phyloP scores from a whole-genome alignment of 805 yeast genomes.

The Dipodascopsis uninucleata region DNA sequence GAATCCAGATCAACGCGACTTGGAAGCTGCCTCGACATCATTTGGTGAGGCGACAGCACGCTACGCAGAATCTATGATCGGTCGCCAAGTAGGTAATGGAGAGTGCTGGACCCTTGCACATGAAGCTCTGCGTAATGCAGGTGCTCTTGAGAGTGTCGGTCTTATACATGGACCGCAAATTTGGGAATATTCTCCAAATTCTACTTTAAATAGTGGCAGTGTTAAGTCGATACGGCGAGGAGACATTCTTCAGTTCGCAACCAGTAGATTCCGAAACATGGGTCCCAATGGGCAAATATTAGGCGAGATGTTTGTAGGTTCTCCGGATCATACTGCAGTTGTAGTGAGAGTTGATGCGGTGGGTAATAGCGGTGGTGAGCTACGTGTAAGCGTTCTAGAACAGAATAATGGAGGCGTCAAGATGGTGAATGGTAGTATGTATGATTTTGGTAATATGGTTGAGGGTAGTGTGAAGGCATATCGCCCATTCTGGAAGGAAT shows the following conservation, averaged over 20 bases:
- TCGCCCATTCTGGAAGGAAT: slow-evolving; percentile 35
- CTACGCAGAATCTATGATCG: slow-evolving; percentile 37
- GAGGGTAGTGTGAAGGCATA: slow-evolving; percentile 34
- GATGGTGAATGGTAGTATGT: slow-evolving; percentile 34
- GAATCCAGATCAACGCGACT: slow-evolving; percentile 33
- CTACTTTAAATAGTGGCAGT: slow-evolving; percentile 10
- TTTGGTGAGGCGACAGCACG: slow-evolving; percentile 37
- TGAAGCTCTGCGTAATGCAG: slow-evolving; percentile 34
- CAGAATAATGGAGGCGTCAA: slow-evolving; percentile 36
- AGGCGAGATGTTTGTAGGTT: slow-evolving; percentile 29
- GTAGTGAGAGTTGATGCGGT: slow-evolving; percentile 31
- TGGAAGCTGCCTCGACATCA: slow-evolving; percentile 29
- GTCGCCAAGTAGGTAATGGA: slow-evolving; percentile 37
- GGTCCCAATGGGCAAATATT: slow-evolving; percentile 23
- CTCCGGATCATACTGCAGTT: slow-evolving; percentile 40
- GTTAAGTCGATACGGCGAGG: slow-evolving; percentile 36
- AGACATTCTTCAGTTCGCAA: slow-evolving; percentile 37
- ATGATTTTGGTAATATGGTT: slow-evolving; percentile 31
- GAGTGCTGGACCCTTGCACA: slow-evolving; percentile 44
- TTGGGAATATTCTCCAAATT: background rate
- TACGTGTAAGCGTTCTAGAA: slow-evolving; percentile 31
- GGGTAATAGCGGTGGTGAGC: slow-evolving; percentile 3
- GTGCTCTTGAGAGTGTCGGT: slow-evolving; percentile 20
- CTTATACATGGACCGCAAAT: slow-evolving; percentile 16
- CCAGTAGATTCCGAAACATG: slow-evolving; percentile 30